Evolutionary conservation across 2,329 filamentous ascomycete species (phyloP).

Genomic region (Thielaviopsis populi): DNA sequence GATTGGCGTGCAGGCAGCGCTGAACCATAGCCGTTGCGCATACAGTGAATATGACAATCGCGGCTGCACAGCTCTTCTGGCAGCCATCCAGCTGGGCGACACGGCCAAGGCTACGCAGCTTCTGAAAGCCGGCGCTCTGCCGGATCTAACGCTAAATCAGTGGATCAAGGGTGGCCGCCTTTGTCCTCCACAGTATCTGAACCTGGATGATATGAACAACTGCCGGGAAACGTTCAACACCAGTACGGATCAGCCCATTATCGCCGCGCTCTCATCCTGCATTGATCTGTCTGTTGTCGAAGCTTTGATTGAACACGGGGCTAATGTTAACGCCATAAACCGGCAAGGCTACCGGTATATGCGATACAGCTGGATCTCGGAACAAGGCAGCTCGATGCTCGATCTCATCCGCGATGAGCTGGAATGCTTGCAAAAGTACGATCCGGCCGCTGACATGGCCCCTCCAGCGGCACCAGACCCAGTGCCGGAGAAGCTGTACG

Average conservation of each 20-base stretch:
- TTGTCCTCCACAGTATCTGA: neutral
- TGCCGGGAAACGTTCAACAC: slow-evolving; percentile 31
- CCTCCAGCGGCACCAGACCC: neutral
- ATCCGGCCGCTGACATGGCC: slow-evolving; percentile 21
- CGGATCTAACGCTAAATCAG: slow-evolving; percentile 45
- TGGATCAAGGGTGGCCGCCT: slow-evolving; percentile 46
- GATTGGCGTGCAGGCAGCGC: slow-evolving; percentile 43
- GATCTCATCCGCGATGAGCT: slow-evolving; percentile 44
- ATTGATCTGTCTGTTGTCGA: slow-evolving; percentile 34
- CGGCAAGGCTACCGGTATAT: neutral
- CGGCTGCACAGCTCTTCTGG: slow-evolving; percentile 38
- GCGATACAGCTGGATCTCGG: neutral
- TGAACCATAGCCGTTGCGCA: slow-evolving; percentile 46
- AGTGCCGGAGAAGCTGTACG: neutral
- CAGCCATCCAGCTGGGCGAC: slow-evolving; percentile 42
- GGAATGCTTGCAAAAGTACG: slow-evolving; percentile 32
- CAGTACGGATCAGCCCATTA: slow-evolving; percentile 47
- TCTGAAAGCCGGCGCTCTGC: slow-evolving; percentile 45
- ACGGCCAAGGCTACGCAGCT: slow-evolving; percentile 41
- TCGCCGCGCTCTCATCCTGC: slow-evolving; percentile 41
- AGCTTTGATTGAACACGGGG: slow-evolving; percentile 47
- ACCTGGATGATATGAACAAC: slow-evolving; percentile 20
- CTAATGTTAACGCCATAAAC: slow-evolving; percentile 46
- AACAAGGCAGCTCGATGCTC: slow-evolving; percentile 31
- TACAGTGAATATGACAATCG: slow-evolving; percentile 24